Percentiles rank a stretch among this genome's conserved stretches.
Evolutionary conservation across 768 basidiomycete genomes (phyloP).

Genomic region (Boletellus ananas): DNA sequence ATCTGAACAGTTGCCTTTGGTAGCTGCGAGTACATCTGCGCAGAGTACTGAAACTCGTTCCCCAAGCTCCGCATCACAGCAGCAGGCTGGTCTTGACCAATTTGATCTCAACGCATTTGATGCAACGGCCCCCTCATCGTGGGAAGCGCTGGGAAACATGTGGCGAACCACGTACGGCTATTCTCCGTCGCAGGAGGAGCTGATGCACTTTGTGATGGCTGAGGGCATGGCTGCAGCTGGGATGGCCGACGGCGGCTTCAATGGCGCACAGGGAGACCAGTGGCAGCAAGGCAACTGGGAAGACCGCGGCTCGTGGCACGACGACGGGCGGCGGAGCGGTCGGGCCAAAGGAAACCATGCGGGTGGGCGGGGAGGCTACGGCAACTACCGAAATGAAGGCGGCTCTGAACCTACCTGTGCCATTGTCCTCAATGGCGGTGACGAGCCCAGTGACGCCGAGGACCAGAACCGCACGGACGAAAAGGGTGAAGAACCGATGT

Average conservation of each 20-base stretch:
- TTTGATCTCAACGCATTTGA: constrained; percentile 75
- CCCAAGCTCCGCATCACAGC: constrained; percentile 37
- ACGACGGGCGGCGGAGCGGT: constrained; percentile 37
- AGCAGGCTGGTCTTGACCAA: constrained; percentile 51
- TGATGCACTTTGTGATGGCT: constrained; percentile 69
- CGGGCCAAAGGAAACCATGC: constrained; percentile 37
- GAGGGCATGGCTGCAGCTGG: constrained; percentile 23
- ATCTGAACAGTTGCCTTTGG: constrained; percentile 35
- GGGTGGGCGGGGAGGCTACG: constrained; percentile 35
- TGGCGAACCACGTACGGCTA: constrained; percentile 69
- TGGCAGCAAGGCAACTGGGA: constrained; percentile 18
- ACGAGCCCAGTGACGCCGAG: constrained; percentile 13
- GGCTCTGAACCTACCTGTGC: constrained; percentile 48
- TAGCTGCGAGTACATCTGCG: constrained; percentile 59
- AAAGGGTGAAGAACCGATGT: neutral
- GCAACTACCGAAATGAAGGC: constrained; percentile 46
- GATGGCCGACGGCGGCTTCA: constrained; percentile 11
- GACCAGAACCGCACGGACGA: constrained; percentile 1
- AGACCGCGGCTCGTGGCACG: constrained; percentile 35
- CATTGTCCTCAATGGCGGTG: constrained; percentile 53
- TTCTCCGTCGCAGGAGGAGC: constrained; percentile 66
- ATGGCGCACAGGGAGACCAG: constrained; percentile 20
- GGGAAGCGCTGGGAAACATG: constrained; percentile 78
- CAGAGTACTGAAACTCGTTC: constrained; percentile 35
- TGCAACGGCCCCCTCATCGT: constrained; percentile 66